Evolutionary conservation across 2,329 filamentous ascomycete species (phyloP).

Genomic region (Lachnellula subtilissima): DNA sequence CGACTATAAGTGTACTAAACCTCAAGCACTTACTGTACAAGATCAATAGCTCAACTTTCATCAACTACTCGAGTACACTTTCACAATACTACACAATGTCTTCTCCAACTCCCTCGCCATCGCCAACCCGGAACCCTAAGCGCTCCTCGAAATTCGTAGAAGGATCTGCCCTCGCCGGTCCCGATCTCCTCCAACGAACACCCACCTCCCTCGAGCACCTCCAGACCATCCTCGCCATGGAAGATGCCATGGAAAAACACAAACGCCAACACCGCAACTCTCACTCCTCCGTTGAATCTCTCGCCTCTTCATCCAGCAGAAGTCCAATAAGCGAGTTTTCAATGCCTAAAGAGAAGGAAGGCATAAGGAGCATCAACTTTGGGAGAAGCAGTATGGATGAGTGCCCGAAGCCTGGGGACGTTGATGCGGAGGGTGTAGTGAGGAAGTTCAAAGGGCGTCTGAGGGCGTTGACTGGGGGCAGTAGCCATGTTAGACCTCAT

Average conservation of each 20-base stretch:
- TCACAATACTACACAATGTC: not conserved
- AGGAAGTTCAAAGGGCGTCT: constrained; percentile 20
- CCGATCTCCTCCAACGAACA: constrained; percentile 8
- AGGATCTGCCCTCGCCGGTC: constrained; percentile 3
- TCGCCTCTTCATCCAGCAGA: constrained; percentile 4
- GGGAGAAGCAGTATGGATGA: constrained; percentile 15
- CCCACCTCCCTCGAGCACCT: constrained; percentile 9
- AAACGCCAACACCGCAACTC: constrained; percentile 7
- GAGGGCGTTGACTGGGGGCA: constrained; percentile 20
- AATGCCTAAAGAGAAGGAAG: constrained; percentile 8
- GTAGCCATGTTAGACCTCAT: constrained; percentile 16
- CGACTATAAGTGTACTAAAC: too few species aligned
- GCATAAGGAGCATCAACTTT: constrained; percentile 15
- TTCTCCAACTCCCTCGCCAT: not conserved
- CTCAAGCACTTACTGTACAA: not conserved
- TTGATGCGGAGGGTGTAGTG: constrained; percentile 9
- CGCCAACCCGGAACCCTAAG: not conserved
- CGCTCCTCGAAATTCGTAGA: constrained; percentile 13
- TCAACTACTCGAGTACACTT: not conserved
- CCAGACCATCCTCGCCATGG: constrained; percentile 15
- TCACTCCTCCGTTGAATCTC: constrained; percentile 12
- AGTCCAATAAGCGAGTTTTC: not conserved
- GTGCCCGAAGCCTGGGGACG: constrained; percentile 2
- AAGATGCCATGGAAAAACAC: constrained; percentile 16
- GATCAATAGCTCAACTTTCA: not conserved